Conservation (phyloP, 2,329 filamentous ascomycete species). For the Cladosporium sp. region DNA sequence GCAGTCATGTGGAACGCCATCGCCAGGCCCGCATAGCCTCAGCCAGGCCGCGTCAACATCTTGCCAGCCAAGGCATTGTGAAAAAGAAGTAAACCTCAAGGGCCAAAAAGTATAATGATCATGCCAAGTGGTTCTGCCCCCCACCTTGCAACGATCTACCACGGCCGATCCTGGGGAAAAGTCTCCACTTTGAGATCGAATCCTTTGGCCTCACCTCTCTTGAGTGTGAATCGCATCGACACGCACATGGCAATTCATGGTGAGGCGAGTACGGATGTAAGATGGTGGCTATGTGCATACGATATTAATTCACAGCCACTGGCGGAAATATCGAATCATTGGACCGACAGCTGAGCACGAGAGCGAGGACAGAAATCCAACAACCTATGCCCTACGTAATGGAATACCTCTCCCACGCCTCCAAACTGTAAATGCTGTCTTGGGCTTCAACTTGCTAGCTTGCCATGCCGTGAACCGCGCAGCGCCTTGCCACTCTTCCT, state of each 20-base stretch:
- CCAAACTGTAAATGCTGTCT: slow-evolving; percentile 3
- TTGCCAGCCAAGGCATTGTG: slow-evolving; percentile 4
- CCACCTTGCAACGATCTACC: neutral
- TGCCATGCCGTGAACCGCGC: neutral
- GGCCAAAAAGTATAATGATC: neutral
- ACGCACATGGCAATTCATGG: neutral
- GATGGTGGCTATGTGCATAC: neutral
- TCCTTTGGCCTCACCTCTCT: slow-evolving; percentile 1
- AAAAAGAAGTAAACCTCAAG: slow-evolving; percentile 1
- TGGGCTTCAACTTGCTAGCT: neutral
- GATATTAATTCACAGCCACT: neutral
- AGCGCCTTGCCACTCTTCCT: slow-evolving; percentile 5
- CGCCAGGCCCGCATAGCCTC: slow-evolving; percentile 1
- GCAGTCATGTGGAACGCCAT: neutral
- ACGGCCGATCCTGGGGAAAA: slow-evolving; percentile 4
- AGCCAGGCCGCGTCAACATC: slow-evolving; percentile 5
- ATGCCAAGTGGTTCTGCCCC: slow-evolving; percentile 4
- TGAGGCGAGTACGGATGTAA: too few relatives aligned
- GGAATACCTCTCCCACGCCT: neutral
- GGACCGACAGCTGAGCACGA: neutral
- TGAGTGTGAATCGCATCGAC: neutral
- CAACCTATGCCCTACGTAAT: neutral
- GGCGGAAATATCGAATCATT: neutral
- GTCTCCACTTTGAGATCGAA: neutral
- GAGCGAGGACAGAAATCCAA: neutral